Conservation (phyloP, 78 protist species). For the Speleostelium caveatum region DNA sequence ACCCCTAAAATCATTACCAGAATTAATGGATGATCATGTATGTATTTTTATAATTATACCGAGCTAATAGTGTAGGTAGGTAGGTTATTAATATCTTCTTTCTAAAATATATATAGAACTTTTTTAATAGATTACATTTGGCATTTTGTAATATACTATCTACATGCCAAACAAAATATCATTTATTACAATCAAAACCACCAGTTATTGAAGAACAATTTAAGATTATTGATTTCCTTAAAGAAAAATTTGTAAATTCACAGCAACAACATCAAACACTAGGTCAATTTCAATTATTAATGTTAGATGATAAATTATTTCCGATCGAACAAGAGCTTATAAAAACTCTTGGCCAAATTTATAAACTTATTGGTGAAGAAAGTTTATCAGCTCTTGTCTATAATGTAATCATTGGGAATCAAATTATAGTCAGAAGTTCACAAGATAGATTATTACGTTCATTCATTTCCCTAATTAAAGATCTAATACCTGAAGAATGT, state of each 20-base stretch:
- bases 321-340: constrained; percentile 24
- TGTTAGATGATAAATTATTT: constrained; percentile 24
- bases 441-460: constrained; percentile 4
- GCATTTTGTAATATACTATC: constrained; percentile 27
- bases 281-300: neutral
- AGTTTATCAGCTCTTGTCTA: constrained; percentile 3
- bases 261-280: neutral
- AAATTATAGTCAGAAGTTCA: constrained; percentile 19
- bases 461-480: neutral
- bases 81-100: neutral
- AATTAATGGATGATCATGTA: constrained; percentile 27
- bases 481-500: constrained; percentile 37
- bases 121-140: constrained; percentile 43
- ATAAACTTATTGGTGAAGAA: constrained; percentile 25
- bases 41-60: neutral
- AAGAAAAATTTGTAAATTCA: neutral
- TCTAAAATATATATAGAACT: neutral
- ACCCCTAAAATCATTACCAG: constrained; percentile 11
- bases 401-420: constrained; percentile 46
- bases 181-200: constrained; percentile 5
- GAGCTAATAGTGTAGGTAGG: too few relatives aligned
- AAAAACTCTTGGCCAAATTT: constrained; percentile 1
- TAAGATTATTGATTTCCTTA: constrained; percentile 5
- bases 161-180: constrained; percentile 28
- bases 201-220: constrained; percentile 14